Evolutionary conservation across 2,329 filamentous ascomycete species (phyloP).

Genomic region (Beauveria asiatica): DNA sequence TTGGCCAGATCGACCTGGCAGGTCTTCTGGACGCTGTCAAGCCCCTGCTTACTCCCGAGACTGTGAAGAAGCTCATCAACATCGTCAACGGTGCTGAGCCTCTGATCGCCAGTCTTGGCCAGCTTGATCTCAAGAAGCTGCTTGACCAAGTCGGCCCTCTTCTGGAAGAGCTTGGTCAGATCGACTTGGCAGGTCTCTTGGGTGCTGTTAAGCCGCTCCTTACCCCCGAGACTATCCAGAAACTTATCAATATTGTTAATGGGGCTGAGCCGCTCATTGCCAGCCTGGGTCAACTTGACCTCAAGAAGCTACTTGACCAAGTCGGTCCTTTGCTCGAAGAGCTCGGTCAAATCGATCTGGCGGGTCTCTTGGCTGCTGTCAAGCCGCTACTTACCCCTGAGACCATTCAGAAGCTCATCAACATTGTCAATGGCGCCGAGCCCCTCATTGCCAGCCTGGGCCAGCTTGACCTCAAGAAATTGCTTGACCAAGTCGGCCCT

Average conservation of each 20-base stretch:
- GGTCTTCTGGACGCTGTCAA: constrained; percentile 14
- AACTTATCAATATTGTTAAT: constrained; percentile 14
- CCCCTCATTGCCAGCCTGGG: constrained; percentile 19
- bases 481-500: constrained; percentile 14
- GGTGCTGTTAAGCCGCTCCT: constrained; percentile 27
- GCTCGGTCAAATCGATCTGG: constrained; percentile 20
- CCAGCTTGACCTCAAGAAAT: constrained; percentile 12
- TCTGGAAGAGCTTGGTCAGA: constrained; percentile 17
- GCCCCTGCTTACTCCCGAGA: constrained; percentile 5
- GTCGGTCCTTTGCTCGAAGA: constrained; percentile 20
- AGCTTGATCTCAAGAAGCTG: constrained; percentile 11
- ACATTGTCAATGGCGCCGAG: constrained; percentile 8
- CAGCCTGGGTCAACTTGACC: constrained; percentile 15
- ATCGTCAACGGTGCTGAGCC: neutral
- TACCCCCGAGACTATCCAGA: constrained; percentile 21
- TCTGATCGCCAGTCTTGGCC: constrained; percentile 4
- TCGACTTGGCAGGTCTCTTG: constrained; percentile 22
- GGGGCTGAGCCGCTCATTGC: constrained; percentile 14
- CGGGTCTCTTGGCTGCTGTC: constrained; percentile 23
- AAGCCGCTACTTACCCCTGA: constrained; percentile 26
- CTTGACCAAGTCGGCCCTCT: constrained; percentile 16
- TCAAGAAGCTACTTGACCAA: constrained; percentile 16
- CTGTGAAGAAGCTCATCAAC: constrained; percentile 16
- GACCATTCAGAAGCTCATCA: constrained; percentile 18
- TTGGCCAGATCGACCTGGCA: too few species aligned